These are phyloP conservation scores for Wickerhamomyces pijperi DNA, from an alignment of 805 yeast species.

Conservation along the genomic window DNA sequence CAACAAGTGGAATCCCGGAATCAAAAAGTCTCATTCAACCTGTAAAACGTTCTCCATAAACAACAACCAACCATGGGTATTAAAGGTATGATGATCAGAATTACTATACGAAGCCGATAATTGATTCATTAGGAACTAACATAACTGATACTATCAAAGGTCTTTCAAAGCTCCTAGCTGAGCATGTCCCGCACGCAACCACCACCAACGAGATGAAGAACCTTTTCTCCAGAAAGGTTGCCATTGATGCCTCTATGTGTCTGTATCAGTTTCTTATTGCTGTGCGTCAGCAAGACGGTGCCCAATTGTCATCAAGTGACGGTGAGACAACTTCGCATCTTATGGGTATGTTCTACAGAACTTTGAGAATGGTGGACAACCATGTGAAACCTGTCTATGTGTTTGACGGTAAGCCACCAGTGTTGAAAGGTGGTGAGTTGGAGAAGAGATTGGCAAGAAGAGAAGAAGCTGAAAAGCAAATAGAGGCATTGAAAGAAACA, in stretches of 20 bases:
- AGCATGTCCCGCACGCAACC: slow-evolving; percentile 80
- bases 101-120: no score
- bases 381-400: slow-evolving; percentile 97
- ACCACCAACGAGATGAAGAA: slow-evolving; percentile 72
- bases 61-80: slow-evolving; percentile 46
- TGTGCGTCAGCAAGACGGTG: slow-evolving; percentile 96
- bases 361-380: slow-evolving; percentile 77
- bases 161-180: slow-evolving; percentile 74
- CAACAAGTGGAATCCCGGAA: no score
- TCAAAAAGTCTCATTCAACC: no score
- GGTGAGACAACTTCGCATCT: slow-evolving; percentile 93
- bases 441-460: slow-evolving; percentile 74
- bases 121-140: no score
- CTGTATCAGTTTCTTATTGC: slow-evolving; percentile 92
- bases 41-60: no score
- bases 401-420: slow-evolving; percentile 97
- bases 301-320: slow-evolving; percentile 71
- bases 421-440: slow-evolving; percentile 83
- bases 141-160: no score
- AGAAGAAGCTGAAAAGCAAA: slow-evolving; percentile 70
- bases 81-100: slow-evolving; percentile 37
- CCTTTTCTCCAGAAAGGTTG: slow-evolving; percentile 91
- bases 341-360: slow-evolving; percentile 94
- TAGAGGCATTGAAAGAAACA: slow-evolving; percentile 67
- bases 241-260: slow-evolving; percentile 94